Base-by-base conservation (phyloP, 1,284 basidiomycete species). In the Ustilago cynodontis region DNA sequence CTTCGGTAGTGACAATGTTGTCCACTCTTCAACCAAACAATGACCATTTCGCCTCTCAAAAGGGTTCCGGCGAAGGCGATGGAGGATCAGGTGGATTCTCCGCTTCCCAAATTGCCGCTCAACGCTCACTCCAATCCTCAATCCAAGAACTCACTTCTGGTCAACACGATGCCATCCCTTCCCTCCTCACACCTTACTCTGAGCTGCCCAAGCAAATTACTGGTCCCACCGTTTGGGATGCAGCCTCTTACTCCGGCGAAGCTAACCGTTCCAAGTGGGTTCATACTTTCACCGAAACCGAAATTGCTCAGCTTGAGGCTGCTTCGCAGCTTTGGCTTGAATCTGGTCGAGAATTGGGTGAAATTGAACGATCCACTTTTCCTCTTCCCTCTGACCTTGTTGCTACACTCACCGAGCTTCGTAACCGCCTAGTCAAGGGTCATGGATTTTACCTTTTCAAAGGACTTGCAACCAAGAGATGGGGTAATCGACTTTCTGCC, bases 391-490 rank as follows among this genome's bases (percentile, higher is more conserved):
- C 57, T 2, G 59, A 63, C n/a, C 71, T 82, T 2, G 71, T 72
- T 20, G 49, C 52, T 6, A 80, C 76, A 0, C 64, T 83, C 2
- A 68, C 67, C 11, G 18, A 58, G 10, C 61, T 83, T 13, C 70
- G 80, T 11, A 54, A 72, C 14, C 67, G 75, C 9, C 60, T 83
- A 2, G 59, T 83, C 14, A 43, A 73, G 39, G 82, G 80, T 11
- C 79, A 82, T 24, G 87, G 87, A 13, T 87, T 88, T 70, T 83
- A 84, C 60, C 82, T 88, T 22, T 87, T 88, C 82, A 83, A 88
- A 71, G 87, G 87, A 1, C 81, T 88, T 10, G 87, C 87, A 0
- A 84, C 85, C 13, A 66, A 80, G 43, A 62, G 82, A 13, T 88
- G 87, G 87, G 62, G 80, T 2, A 82, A 87, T 39, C 71, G 83